Conservation (phyloP, 768 basidiomycete genomes). For the Russula sp. region DNA sequence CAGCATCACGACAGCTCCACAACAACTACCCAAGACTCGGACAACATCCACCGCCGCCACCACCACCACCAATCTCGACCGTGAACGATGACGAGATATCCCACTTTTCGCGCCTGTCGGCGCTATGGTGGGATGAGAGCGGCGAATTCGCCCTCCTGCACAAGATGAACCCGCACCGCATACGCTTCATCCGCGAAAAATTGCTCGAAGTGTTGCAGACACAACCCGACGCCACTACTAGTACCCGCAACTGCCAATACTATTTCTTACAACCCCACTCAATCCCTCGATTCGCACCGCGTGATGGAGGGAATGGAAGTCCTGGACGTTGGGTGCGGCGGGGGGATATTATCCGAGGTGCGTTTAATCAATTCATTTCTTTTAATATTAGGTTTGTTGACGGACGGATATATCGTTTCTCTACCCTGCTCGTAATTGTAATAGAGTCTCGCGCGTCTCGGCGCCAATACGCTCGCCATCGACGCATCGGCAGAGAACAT, state of each 20-base stretch:
- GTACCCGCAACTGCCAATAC: no score
- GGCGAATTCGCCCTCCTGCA: slow-evolving; percentile 89
- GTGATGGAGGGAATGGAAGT: slow-evolving; percentile 65
- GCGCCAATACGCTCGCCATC: slow-evolving; percentile 84
- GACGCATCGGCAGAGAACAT: slow-evolving; percentile 91
- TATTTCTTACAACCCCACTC: slow-evolving; percentile 23
- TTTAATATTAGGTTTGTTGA: not conserved
- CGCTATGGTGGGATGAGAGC: slow-evolving; percentile 94
- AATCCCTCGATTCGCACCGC: slow-evolving; percentile 31
- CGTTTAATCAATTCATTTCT: slow-evolving; percentile 22
- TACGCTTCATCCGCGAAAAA: slow-evolving; percentile 80
- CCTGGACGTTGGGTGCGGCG: slow-evolving; percentile 94
- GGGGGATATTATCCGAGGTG: slow-evolving; percentile 90
- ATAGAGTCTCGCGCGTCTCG: slow-evolving; percentile 83
- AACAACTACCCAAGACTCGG: no score
- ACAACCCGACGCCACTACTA: slow-evolving; percentile 34
- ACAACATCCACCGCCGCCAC: no score
- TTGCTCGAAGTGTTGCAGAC: slow-evolving; percentile 61
- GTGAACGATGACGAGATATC: no score
- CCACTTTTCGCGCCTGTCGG: slow-evolving; percentile 51
- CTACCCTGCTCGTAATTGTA: not conserved
- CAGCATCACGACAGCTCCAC: no score
- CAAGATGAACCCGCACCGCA: slow-evolving; percentile 89
- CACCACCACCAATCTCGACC: no score
- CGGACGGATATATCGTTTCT: not conserved